These are phyloP conservation scores for Debaryomycetaceae sp. DNA, from an alignment of 1,139 yeast species.

Conservation along the genomic window DNA sequence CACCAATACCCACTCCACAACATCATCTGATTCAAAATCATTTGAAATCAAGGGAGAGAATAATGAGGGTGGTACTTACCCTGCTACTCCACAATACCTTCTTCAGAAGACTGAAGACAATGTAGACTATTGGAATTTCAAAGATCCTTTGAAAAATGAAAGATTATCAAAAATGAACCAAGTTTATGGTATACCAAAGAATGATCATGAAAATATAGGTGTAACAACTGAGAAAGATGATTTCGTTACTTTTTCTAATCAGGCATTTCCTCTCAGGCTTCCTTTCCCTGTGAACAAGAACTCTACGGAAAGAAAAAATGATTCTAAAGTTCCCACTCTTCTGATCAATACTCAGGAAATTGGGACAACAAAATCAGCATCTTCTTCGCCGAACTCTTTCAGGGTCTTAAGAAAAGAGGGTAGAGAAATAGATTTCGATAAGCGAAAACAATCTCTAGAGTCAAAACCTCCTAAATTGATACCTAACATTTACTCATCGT, in stretches of 20 bases:
- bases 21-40: slow-evolving; percentile 49
- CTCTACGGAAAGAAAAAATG: slow-evolving; percentile 8
- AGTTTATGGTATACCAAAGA: neutral
- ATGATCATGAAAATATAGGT: neutral
- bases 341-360: slow-evolving; percentile 26
- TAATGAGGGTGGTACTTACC: slow-evolving; percentile 40
- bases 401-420: slow-evolving; percentile 65
- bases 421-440: slow-evolving; percentile 77
- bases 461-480: slow-evolving; percentile 41
- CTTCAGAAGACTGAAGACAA: slow-evolving; percentile 37
- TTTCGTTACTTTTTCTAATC: neutral
- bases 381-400: slow-evolving; percentile 40
- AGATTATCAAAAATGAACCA: slow-evolving; percentile 14
- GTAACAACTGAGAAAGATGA: too few relatives aligned
- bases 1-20: slow-evolving; percentile 36
- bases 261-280: slow-evolving; percentile 18
- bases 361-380: slow-evolving; percentile 9
- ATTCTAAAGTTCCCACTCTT: slow-evolving; percentile 20
- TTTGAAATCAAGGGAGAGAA: slow-evolving; percentile 43
- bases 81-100: slow-evolving; percentile 61
- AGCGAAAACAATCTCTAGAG: slow-evolving; percentile 67
- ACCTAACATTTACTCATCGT: slow-evolving; percentile 43
- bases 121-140: slow-evolving; percentile 63
- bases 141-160: slow-evolving; percentile 33
- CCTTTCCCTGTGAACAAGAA: slow-evolving; percentile 19